Percentiles rank a stretch among this genome's conserved stretches.
Evolutionary conservation across 495 filamentous ascomycete species (phyloP).

Genomic region (Friedmanniomyces endolithicus): DNA sequence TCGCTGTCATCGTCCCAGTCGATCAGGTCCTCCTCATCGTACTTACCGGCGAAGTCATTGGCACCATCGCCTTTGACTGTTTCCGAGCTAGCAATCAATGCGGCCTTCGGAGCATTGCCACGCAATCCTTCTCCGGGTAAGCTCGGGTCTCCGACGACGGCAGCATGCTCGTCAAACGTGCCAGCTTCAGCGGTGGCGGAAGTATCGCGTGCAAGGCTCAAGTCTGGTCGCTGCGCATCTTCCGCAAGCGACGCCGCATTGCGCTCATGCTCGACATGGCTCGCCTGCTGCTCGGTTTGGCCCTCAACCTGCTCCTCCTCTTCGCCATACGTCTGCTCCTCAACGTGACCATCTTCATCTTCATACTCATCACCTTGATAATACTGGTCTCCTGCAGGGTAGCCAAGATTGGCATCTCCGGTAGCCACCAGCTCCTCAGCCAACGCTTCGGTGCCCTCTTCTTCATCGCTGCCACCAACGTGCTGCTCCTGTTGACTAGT

Average conservation of each 20-base stretch:
- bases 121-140: neutral
- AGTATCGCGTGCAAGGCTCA: no score
- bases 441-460: neutral
- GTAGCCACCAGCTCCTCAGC: neutral
- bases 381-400: conserved; percentile 1
- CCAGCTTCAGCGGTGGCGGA: neutral
- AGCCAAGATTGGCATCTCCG: neutral
- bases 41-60: conserved; percentile 7
- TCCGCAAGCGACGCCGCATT: neutral
- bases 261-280: neutral
- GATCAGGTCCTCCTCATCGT: conserved; percentile 8
- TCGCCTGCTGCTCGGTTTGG: neutral
- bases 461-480: neutral
- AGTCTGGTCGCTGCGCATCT: neutral
- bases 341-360: neutral
- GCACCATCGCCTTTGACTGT: conserved; percentile 10
- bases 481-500: neutral
- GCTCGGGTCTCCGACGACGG: neutral
- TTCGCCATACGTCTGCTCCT: neutral
- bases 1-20: conserved; percentile 14
- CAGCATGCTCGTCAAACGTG: neutral
- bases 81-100: conserved; percentile 3
- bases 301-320: neutral
- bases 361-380: conserved; percentile 3
- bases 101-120: neutral